phyloP scores from a whole-genome alignment of 176 grass and related monocot genomes.

The Carex parvula region DNA sequence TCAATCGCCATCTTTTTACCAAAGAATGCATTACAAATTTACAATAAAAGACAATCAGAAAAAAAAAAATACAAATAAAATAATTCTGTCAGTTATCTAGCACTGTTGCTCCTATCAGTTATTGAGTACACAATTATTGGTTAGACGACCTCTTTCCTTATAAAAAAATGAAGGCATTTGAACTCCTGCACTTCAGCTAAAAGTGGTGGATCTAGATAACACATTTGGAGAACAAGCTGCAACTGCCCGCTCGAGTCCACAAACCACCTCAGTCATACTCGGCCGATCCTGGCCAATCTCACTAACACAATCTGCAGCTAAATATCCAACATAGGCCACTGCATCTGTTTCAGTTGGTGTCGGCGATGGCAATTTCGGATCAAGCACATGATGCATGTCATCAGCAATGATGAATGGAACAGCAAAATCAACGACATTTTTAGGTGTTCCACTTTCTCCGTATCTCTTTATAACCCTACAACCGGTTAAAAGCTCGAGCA shows the following conservation, averaged over 20 bases:
- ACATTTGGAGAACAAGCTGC: conserved; percentile 21
- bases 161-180: neutral
- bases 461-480: conserved; percentile 71
- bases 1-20: neutral
- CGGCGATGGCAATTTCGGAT: conserved; percentile 51
- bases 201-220: conserved; percentile 15
- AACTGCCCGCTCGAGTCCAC: conserved; percentile 66
- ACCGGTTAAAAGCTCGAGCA: conserved; percentile 50
- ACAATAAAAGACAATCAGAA: neutral
- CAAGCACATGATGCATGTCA: conserved; percentile 54
- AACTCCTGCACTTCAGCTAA: neutral
- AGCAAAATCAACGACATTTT: conserved; percentile 75
- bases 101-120: neutral
- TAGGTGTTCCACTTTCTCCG: conserved; percentile 77
- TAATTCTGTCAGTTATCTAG: neutral
- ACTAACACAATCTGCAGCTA: conserved; percentile 77
- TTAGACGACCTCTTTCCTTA: neutral
- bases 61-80: conserved; percentile 5
- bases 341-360: conserved; percentile 54
- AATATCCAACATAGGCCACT: conserved; percentile 64
- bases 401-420: conserved; percentile 71
- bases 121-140: neutral
- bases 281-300: conserved; percentile 63
- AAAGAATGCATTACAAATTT: conserved; percentile 16
- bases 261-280: conserved; percentile 78